Evolutionary conservation across 805 yeast species (phyloP).

Genomic region (Saccharomycopsis babjevae): DNA sequence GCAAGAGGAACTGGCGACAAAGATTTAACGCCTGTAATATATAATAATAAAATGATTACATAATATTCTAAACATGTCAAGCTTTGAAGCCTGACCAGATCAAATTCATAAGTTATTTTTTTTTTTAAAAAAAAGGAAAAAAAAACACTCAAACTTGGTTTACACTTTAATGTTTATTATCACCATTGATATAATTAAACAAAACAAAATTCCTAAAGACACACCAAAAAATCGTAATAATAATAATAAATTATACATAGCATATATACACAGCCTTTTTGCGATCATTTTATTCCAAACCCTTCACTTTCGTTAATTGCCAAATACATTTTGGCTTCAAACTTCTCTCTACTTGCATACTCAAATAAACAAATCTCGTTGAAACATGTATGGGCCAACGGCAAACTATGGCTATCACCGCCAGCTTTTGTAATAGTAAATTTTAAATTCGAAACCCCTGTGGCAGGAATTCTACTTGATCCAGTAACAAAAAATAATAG

Average conservation of each 20-base stretch:
- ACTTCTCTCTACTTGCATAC: conserved; percentile 45
- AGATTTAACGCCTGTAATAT: too few relatives aligned
- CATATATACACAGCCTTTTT: background rate
- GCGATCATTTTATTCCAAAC: conserved; percentile 56
- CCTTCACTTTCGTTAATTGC: conserved; percentile 81
- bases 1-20: too few relatives aligned
- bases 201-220: too few relatives aligned
- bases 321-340: conserved; percentile 45
- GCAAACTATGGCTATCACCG: conserved; percentile 42
- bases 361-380: conserved; percentile 75
- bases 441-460: conserved; percentile 69
- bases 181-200: background rate
- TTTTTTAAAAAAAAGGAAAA: too few relatives aligned
- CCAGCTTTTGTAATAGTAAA: conserved; percentile 58
- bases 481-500: conserved; percentile 78
- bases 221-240: background rate
- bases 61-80: too few relatives aligned
- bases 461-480: conserved; percentile 84
- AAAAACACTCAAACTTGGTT: too few relatives aligned
- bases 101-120: too few relatives aligned
- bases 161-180: too few relatives aligned
- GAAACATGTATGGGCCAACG: conserved; percentile 90
- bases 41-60: too few relatives aligned
- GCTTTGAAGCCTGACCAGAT: too few relatives aligned
- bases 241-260: background rate